Evolutionary conservation across 1,284 basidiomycete species (phyloP).

Genomic region (Melampsora americana): DNA sequence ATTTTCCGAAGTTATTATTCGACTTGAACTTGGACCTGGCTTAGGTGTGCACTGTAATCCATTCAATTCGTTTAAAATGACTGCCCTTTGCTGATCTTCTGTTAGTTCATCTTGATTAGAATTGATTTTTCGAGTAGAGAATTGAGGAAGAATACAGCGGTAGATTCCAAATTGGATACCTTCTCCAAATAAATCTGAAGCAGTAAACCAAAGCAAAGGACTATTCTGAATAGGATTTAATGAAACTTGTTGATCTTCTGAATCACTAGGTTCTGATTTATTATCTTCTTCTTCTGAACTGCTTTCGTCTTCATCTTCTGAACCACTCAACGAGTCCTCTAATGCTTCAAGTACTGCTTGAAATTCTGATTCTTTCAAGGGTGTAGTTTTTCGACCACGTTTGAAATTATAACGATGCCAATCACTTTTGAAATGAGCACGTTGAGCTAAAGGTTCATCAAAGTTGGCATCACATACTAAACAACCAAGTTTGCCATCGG

Average conservation of each 20-base stretch:
- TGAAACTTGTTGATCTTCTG: background rate
- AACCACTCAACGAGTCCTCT: conserved; percentile 28
- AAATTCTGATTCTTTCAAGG: conserved; percentile 14
- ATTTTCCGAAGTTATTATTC: background rate
- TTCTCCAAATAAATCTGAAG: background rate
- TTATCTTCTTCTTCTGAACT: background rate
- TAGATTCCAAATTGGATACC: conserved; percentile 31
- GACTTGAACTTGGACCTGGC: background rate
- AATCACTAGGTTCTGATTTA: conserved; percentile 10
- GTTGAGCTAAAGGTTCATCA: conserved; percentile 72
- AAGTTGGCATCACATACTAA: conserved; percentile 62
- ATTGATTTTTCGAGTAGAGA: background rate
- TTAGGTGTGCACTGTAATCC: background rate
- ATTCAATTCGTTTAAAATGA: background rate
- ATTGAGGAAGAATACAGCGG: conserved; percentile 30
- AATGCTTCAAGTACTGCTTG: conserved; percentile 9
- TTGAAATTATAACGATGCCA: conserved; percentile 99
- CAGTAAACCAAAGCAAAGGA: conserved; percentile 33
- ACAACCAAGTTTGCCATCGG: conserved; percentile 44
- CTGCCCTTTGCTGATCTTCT: background rate
- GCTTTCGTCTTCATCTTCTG: conserved; percentile 9
- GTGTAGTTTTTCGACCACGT: conserved; percentile 46
- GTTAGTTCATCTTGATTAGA: background rate
- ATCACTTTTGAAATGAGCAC: conserved; percentile 84
- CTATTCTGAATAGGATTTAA: conserved; percentile 44